These are phyloP conservation scores for Penicillium sp. DNA, from an alignment of 2,329 filamentous ascomycete genomes.

Conservation along the genomic window DNA sequence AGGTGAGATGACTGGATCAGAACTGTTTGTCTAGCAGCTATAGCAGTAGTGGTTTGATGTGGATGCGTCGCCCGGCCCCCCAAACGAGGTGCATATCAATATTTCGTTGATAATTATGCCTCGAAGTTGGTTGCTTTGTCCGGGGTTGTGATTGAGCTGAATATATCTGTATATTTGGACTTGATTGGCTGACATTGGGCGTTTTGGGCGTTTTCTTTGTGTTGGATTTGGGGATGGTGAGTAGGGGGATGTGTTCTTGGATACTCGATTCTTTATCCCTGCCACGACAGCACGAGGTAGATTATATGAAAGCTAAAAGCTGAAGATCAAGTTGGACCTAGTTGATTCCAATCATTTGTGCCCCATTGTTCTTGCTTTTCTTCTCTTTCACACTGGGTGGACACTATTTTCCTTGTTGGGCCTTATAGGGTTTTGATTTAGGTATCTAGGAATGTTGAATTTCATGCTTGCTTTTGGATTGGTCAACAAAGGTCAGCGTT, in stretches of 20 bases:
- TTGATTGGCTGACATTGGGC: constrained; percentile 27
- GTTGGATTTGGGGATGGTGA: neutral
- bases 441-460: neutral
- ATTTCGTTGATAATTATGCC: too few species aligned
- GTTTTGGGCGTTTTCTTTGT: neutral
- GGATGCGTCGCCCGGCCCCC: too few species aligned
- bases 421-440: neutral
- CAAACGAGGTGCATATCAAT: too few species aligned
- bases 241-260: neutral
- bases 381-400: neutral
- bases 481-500: neutral
- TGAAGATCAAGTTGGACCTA: neutral
- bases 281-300: too few species aligned
- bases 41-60: constrained; percentile 40
- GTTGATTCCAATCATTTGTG: neutral
- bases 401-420: neutral
- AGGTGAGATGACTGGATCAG: constrained; percentile 7
- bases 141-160: too few species aligned
- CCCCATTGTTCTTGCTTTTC: too few species aligned
- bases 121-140: too few species aligned
- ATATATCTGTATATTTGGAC: too few species aligned
- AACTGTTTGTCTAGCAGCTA: constrained; percentile 22
- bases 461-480: neutral
- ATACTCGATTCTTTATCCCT: neutral
- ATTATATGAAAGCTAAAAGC: neutral